Percentiles rank a stretch among this genome's conserved stretches.
Conservation (phyloP, 345 rosid genomes). For the Pugionium dolabratum region DNA sequence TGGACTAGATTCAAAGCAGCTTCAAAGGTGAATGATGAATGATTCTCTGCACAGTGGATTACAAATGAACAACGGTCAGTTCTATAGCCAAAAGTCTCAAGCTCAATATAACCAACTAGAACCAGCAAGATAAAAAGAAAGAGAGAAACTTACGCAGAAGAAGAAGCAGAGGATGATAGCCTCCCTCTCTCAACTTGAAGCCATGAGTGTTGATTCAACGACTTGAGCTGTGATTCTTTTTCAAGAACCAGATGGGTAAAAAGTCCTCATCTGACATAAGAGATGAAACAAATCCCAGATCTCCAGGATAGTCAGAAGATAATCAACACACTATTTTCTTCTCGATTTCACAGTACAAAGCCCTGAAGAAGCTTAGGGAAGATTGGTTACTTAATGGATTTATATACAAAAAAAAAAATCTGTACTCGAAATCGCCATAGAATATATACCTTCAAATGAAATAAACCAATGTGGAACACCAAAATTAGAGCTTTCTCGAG, state of each 20-base stretch:
- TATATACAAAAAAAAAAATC: conserved; percentile 31
- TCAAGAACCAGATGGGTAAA: conserved; percentile 77
- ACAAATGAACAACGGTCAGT: conserved; percentile 21
- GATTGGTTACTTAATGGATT: conserved; percentile 7
- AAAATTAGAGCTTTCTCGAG: conserved; percentile 33
- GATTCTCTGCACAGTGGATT: conserved; percentile 73
- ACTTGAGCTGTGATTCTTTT: conserved; percentile 78
- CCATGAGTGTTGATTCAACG: conserved; percentile 96
- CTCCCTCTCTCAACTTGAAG: conserved; percentile 99
- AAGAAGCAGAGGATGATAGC: conserved; percentile 52
- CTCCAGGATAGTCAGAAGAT: conserved; percentile 76
- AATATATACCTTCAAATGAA: conserved; percentile 21
- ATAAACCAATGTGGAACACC: background rate
- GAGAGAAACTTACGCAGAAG: conserved; percentile 69
- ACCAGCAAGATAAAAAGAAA: background rate
- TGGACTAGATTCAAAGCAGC: conserved; percentile 74
- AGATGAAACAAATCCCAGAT: conserved; percentile 90
- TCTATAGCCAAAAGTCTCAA: conserved; percentile 11
- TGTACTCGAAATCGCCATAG: conserved; percentile 24
- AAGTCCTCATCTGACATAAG: conserved; percentile 90
- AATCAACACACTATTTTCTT: conserved; percentile 34
- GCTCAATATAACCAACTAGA: conserved; percentile 8
- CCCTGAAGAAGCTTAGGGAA: conserved; percentile 14
- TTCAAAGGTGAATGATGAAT: conserved; percentile 60
- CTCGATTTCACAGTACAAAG: conserved; percentile 32